Base-by-base conservation (phyloP, 2,329 filamentous ascomycete genomes). In the Daldinia sp. region DNA sequence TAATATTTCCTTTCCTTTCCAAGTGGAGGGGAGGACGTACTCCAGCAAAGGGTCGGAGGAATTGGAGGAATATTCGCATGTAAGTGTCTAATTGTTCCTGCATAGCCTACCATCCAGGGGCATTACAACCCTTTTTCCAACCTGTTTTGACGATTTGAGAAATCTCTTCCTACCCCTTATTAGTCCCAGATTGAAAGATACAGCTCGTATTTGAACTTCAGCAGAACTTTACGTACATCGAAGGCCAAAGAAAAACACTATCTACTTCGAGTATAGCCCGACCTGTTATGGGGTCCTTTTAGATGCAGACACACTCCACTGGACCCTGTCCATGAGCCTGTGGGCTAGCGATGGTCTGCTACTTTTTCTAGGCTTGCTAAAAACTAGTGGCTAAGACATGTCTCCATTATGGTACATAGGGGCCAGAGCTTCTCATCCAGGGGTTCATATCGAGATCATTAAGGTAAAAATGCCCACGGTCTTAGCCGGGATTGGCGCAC, bases 151-250 rank as follows among this genome's bases (percentile, higher is more conserved):
- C 54, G 23, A 58, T 35, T 67, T 20, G 37, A 68, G 53, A 56
- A 18, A 33, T 54, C 51, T 50, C 33, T 28, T 58, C 35, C 35
- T 64, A 50, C 42, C 53, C 53, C 53, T 37, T 26, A 35, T 62
- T 53, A 41, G 55, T 61, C 51, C 57, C 62, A 48, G 66, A 54
- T 63, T 60, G 37, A 51, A 44, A 66, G 42, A 37, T 48, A 51
- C 54, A 68, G 48, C 71, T 73, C 71, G 71, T 73, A 73, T 73
- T 70, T 42, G 60, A 60, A 50, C 48, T 51, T 66, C 67, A 63
- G 67, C 35, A 64, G 60, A 60, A 51, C 37, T 60, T 65, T 46
- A 37, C 50, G 67, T 44, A 55, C 48, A 28, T 30, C 60, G 56
- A 69, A 63, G 60, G 41, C 55, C 56, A 39, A 42, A 60, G 54